phyloP scores from a whole-genome alignment of 2,329 filamentous ascomycete genomes.

The Pseudonectria foliicola region DNA sequence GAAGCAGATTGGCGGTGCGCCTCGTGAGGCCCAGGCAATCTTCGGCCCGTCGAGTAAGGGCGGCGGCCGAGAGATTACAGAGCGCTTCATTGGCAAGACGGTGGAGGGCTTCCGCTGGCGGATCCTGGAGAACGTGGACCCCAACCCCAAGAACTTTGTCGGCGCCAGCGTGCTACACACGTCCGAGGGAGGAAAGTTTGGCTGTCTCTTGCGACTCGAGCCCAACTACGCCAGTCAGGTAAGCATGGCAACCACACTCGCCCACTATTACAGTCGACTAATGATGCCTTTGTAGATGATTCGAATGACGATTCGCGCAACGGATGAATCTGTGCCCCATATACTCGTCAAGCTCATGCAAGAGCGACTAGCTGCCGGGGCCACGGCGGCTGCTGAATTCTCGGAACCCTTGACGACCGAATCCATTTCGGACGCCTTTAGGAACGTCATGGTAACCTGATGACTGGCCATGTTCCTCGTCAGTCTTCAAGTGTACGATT shows the following conservation, averaged over 20 bases:
- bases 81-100: conserved; percentile 62
- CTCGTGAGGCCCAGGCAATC: conserved; percentile 81
- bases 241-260: conserved; percentile 31
- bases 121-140: conserved; percentile 77
- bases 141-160: conserved; percentile 88
- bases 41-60: conserved; percentile 58
- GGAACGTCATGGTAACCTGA: conserved; percentile 47
- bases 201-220: conserved; percentile 86
- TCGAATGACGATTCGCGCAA: conserved; percentile 86
- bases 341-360: conserved; percentile 82
- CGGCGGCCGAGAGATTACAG: conserved; percentile 55
- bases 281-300: conserved; percentile 64
- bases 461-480: conserved; percentile 4
- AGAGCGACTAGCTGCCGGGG: conserved; percentile 60
- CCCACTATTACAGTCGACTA: conserved; percentile 3
- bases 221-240: conserved; percentile 91
- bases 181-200: conserved; percentile 79
- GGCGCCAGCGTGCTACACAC: conserved; percentile 83
- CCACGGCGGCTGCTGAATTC: conserved; percentile 33
- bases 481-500: conserved; percentile 16
- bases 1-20: conserved; percentile 91
- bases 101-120: conserved; percentile 88
- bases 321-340: conserved; percentile 79
- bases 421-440: conserved; percentile 50
- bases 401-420: conserved; percentile 35